Percentiles rank a stretch among this genome's conserved stretches.
Evolutionary conservation across 2,329 filamentous ascomycete species (phyloP).

Genomic region (Sclerotinia spermophila): DNA sequence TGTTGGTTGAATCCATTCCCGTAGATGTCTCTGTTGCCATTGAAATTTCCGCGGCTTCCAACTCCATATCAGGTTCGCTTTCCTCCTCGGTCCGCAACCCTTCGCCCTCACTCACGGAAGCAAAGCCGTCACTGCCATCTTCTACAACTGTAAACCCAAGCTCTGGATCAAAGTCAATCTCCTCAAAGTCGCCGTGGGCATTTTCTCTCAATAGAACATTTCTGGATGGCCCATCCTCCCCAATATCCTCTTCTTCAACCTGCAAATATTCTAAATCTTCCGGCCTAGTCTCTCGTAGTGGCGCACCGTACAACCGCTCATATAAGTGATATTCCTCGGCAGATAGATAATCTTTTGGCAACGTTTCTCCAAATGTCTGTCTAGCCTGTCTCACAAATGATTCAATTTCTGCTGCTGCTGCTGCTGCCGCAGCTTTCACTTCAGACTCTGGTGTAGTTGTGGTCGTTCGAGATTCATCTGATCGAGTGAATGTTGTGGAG

Average conservation of each 20-base stretch:
- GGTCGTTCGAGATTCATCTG: conserved; percentile 15
- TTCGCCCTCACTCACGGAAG: not conserved
- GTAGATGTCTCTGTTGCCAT: conserved; percentile 34
- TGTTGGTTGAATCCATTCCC: conserved; percentile 14
- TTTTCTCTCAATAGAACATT: conserved; percentile 53
- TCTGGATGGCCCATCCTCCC: conserved; percentile 44
- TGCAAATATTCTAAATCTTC: conserved; percentile 52
- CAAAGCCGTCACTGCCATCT: conserved; percentile 27
- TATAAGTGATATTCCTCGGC: conserved; percentile 72
- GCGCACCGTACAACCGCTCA: conserved; percentile 75
- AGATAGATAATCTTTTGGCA: conserved; percentile 69
- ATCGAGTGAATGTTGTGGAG: conserved; percentile 23
- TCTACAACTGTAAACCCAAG: conserved; percentile 35
- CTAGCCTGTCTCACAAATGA: conserved; percentile 66
- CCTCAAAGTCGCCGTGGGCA: conserved; percentile 56
- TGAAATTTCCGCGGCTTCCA: conserved; percentile 35
- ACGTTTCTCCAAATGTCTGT: conserved; percentile 69
- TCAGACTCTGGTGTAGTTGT: not conserved
- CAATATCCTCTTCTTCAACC: conserved; percentile 42
- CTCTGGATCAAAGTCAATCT: conserved; percentile 46
- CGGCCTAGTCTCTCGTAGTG: conserved; percentile 57
- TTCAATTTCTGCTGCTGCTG: conserved; percentile 47
- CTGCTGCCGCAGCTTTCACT: not conserved
- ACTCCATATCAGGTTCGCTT: conserved; percentile 30
- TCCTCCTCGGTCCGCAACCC: conserved; percentile 1